Percentiles rank a stretch among this genome's conserved stretches.
These are phyloP conservation scores for Tetrapisispora namnaoensis DNA, from an alignment of 805 yeast species.

Conservation along the genomic window DNA sequence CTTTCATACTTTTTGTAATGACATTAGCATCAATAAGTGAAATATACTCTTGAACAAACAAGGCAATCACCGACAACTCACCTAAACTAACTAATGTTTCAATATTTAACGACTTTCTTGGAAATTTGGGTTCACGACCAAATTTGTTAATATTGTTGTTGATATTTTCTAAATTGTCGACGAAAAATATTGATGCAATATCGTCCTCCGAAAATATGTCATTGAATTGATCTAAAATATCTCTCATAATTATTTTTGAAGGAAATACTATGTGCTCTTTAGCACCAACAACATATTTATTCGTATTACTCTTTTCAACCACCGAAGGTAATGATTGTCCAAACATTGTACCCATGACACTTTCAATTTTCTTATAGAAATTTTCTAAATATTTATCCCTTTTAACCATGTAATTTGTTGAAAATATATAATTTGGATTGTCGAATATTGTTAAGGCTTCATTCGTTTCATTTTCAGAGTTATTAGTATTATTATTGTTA, in stretches of 20 bases:
- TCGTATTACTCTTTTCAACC: not conserved
- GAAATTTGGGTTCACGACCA: slow-evolving; percentile 15
- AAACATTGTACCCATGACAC: slow-evolving; percentile 10
- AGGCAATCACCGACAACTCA: slow-evolving; percentile 13
- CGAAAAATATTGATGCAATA: not conserved
- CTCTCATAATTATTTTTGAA: slow-evolving; percentile 9
- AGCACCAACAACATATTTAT: not conserved
- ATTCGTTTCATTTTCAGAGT: not conserved
- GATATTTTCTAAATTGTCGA: slow-evolving; percentile 1
- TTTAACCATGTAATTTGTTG: slow-evolving; percentile 12
- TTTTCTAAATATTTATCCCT: slow-evolving; percentile 19
- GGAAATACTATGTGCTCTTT: slow-evolving; percentile 9
- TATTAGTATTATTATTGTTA: not conserved
- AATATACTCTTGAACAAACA: slow-evolving; percentile 19
- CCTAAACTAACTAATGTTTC: slow-evolving; percentile 17
- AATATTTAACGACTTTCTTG: slow-evolving; percentile 10
- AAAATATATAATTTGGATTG: slow-evolving; percentile 9
- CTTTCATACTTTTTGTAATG: slow-evolving; percentile 4
- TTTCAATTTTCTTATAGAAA: slow-evolving; percentile 12
- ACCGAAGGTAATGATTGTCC: not conserved
- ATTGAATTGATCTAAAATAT: slow-evolving; percentile 14
- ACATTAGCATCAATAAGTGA: slow-evolving; percentile 16
- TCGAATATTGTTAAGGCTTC: not conserved
- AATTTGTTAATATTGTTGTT: slow-evolving; percentile 13
- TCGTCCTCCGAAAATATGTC: slow-evolving; percentile 6